These are phyloP conservation scores for Fraxinus pennsylvanica DNA, from an alignment of 257 asterid genomes.

Conservation along the genomic window DNA sequence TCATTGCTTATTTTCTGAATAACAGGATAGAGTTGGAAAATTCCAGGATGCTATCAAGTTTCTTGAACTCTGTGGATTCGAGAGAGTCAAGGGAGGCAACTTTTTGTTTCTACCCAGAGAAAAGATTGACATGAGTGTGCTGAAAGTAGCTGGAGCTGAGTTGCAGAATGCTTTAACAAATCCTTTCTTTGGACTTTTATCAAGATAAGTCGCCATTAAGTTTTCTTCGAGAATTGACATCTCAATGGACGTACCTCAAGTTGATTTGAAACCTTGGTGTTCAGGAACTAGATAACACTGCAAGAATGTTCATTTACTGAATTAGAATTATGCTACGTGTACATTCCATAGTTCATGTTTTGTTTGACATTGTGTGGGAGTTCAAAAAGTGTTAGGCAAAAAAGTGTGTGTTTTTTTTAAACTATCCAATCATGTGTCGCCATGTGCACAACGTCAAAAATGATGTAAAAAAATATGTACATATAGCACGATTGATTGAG, in stretches of 20 bases:
- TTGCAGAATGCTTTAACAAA: conserved; percentile 61
- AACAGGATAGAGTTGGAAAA: conserved; percentile 69
- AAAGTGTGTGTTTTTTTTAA: too few relatives aligned
- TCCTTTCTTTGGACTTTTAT: conserved; percentile 71
- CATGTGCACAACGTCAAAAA: too few relatives aligned
- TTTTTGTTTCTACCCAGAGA: conserved; percentile 47
- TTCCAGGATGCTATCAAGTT: conserved; percentile 59
- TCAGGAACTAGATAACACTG: background rate
- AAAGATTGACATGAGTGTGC: conserved; percentile 40
- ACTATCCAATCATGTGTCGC: too few relatives aligned
- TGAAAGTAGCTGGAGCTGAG: conserved; percentile 49
- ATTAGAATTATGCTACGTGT: too few relatives aligned
- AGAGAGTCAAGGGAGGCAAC: conserved; percentile 49
- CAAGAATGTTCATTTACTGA: background rate
- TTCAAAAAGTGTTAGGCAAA: too few relatives aligned
- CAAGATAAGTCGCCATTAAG: conserved; percentile 25
- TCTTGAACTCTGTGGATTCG: conserved; percentile 73
- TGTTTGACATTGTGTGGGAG: too few relatives aligned
- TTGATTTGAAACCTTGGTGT: background rate
- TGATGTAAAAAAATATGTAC: too few relatives aligned
- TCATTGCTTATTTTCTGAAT: conserved; percentile 1
- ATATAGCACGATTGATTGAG: too few relatives aligned
- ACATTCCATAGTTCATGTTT: too few relatives aligned
- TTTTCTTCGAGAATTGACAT: background rate
- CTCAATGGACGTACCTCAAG: background rate